Conservation (phyloP, 1,284 basidiomycete species). For the Sporisorium reilianum region DNA sequence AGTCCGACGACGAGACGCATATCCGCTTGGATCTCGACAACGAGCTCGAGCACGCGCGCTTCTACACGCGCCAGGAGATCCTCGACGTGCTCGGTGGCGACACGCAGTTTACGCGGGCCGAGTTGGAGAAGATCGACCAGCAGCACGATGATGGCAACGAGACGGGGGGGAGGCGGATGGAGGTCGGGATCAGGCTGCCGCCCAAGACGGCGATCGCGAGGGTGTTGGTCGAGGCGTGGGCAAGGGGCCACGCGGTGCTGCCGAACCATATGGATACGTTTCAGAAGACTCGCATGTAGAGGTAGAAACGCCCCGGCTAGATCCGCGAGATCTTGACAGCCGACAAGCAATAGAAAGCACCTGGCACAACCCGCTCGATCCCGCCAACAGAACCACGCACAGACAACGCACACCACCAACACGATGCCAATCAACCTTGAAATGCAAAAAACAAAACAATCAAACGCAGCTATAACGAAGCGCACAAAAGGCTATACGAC, state of each 20-base stretch:
- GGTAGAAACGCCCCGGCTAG: not conserved
- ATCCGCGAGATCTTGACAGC: too few species aligned
- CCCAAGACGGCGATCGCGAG: constrained; percentile 78
- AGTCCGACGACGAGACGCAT: constrained; percentile 70
- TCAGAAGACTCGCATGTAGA: constrained; percentile 44
- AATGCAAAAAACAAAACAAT: not conserved
- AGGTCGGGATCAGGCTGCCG: constrained; percentile 37
- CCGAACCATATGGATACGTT: constrained; percentile 33
- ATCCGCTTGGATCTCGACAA: constrained; percentile 92
- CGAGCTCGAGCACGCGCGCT: constrained; percentile 92
- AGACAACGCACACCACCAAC: not conserved
- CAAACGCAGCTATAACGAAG: not conserved
- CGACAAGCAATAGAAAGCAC: too few species aligned
- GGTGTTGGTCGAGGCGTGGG: constrained; percentile 78
- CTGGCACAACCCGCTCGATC: not conserved
- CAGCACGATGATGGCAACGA: constrained; percentile 61
- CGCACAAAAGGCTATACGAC: constrained; percentile 58
- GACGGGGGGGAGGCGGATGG: constrained; percentile 68
- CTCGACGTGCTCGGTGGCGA: constrained; percentile 75
- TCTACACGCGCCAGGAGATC: constrained; percentile 84
- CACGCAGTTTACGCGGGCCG: constrained; percentile 73
- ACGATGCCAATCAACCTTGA: not conserved
- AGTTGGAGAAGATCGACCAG: constrained; percentile 75
- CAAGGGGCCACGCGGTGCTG: constrained; percentile 71
- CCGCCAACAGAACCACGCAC: too few species aligned